Base-by-base conservation (phyloP, 352 stramenopile genomes). In the Chrysophaeum taylorii region DNA sequence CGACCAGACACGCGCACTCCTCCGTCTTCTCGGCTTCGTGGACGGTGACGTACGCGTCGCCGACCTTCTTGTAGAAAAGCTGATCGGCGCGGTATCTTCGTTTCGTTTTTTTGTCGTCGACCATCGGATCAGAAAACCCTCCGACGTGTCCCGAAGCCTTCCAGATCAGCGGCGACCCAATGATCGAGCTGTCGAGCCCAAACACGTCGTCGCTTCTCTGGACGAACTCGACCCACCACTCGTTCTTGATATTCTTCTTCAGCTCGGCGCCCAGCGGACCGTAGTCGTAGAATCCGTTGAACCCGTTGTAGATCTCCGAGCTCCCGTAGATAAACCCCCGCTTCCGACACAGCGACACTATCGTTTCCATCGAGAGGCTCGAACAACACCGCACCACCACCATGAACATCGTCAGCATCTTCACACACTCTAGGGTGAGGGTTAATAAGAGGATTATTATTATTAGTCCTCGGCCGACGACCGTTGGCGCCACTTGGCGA, bases 241-340 rank as follows among this genome's bases (percentile, higher is more conserved):
- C 81, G 70, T 97, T 89, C 77, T 96, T 94, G 66, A 99, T 87
- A 80, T 99, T 98, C 74, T 94, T 94, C 78, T 98, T 98, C 76
- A 99, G 89, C 73, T 97, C 89, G 16, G 84, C 84, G 42, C 93
- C 89, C 7, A 94, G 72, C 12, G 92, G 94, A 31, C 94, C 94
- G 74, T 97, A 98, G 84, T 99, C 94, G 79, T 96, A 98, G 79
- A 94, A 97, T 75, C 95, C 96, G 68, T 89, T 89, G 68, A 96
- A 91, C 1, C 93, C 93, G 70, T 96, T 96, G 82, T 99, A 98
- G 74, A 98, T 95, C 76, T 98, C 90, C 18, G 85, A 94, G 18
- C 88, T 92, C 0, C 88, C 89, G 76, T 96, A 96, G 29, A 97
- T 82, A 73, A 97, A 96, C 48, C 92, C 92, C 27, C 90, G 86